phyloP scores from a whole-genome alignment of 257 asterid species.

The Nicotiana attenuata region DNA sequence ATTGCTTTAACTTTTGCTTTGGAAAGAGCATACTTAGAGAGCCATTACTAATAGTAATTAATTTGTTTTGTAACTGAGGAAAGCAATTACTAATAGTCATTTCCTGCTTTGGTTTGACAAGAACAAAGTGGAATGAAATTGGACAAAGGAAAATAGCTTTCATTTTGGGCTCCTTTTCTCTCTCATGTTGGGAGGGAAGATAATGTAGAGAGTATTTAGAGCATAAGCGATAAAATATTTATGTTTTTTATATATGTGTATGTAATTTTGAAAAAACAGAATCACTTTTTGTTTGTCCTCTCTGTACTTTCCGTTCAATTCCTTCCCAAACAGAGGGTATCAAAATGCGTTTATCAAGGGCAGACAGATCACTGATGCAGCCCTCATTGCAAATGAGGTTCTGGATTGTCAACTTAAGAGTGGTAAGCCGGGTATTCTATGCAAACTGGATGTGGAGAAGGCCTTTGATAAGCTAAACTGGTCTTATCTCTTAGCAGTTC shows the following conservation, averaged over 20 bases:
- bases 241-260: neutral
- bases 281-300: neutral
- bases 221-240: neutral
- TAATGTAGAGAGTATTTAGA: neutral
- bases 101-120: slow-evolving; percentile 5
- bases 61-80: neutral
- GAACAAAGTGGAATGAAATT: neutral
- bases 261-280: neutral
- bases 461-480: too few relatives aligned
- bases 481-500: too few relatives aligned
- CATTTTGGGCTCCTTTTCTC: neutral
- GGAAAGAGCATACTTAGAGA: neutral
- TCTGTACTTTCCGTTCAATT: neutral
- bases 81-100: neutral
- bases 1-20: neutral
- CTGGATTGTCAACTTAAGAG: too few relatives aligned
- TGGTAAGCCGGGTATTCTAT: too few relatives aligned
- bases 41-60: neutral
- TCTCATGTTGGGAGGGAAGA: neutral
- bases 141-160: neutral
- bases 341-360: too few relatives aligned
- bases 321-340: neutral
- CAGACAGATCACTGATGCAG: too few relatives aligned
- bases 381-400: too few relatives aligned
- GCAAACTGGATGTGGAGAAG: too few relatives aligned